Percentiles rank a stretch among this genome's conserved stretches.
Conservation (phyloP, 2,329 filamentous ascomycete genomes). For the Hypoxylon sp. region DNA sequence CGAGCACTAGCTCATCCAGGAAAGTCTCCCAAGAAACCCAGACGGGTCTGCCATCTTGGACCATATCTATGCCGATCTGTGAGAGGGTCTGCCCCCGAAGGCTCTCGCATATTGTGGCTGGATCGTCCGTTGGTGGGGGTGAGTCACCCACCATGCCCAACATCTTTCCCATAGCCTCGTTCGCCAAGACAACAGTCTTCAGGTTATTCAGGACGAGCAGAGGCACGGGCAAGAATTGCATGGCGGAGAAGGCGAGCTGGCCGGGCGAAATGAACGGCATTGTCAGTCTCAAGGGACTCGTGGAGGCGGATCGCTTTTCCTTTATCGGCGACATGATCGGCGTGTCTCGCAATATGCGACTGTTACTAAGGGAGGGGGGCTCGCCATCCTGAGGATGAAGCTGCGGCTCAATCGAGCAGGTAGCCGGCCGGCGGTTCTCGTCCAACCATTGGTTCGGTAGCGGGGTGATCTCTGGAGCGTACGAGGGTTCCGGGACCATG, state of each 20-base stretch:
- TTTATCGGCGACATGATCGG: constrained; percentile 35
- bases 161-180: constrained; percentile 81
- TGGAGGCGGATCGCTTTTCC: constrained; percentile 49
- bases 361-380: constrained; percentile 24
- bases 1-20: constrained; percentile 66
- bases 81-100: constrained; percentile 76
- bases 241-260: constrained; percentile 74
- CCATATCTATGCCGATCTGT: constrained; percentile 80
- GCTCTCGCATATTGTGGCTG: constrained; percentile 67
- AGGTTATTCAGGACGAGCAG: constrained; percentile 76
- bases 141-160: constrained; percentile 70
- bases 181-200: constrained; percentile 81
- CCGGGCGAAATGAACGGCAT: constrained; percentile 66
- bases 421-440: constrained; percentile 25
- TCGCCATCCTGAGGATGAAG: constrained; percentile 31
- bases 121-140: constrained; percentile 58
- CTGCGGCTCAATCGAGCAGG: constrained; percentile 26
- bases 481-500: constrained; percentile 35
- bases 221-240: constrained; percentile 82
- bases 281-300: constrained; percentile 57
- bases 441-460: constrained; percentile 25
- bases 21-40: constrained; percentile 74
- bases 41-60: constrained; percentile 75
- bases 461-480: constrained; percentile 26
- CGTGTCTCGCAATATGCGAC: constrained; percentile 34